Conservation (phyloP, 2,329 filamentous ascomycete species). For the Bipolaris cookei region DNA sequence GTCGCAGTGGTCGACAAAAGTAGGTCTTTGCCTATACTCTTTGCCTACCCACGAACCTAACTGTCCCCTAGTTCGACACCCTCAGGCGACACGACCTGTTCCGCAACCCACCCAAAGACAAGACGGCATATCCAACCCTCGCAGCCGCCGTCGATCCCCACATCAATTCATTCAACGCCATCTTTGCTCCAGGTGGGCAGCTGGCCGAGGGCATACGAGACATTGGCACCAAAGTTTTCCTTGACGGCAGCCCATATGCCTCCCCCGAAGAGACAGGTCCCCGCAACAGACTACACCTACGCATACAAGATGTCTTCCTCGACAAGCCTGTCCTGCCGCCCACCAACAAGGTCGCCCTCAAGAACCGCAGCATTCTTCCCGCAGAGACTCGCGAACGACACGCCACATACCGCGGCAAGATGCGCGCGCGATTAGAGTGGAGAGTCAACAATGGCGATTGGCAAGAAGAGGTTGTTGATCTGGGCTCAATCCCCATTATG, state of each 20-base stretch:
- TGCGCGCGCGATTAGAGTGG: slow-evolving; percentile 84
- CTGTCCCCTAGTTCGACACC: slow-evolving; percentile 70
- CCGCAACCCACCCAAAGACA: slow-evolving; percentile 83
- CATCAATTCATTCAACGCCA: slow-evolving; percentile 91
- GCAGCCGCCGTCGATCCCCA: slow-evolving; percentile 88
- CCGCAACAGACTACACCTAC: slow-evolving; percentile 78
- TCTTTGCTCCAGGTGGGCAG: slow-evolving; percentile 76
- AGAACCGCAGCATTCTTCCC: slow-evolving; percentile 84
- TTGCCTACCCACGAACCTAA: not conserved
- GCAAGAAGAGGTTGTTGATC: slow-evolving; percentile 79
- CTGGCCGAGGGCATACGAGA: slow-evolving; percentile 80
- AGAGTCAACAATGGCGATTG: slow-evolving; percentile 86
- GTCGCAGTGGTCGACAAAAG: slow-evolving; percentile 74
- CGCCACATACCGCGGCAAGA: slow-evolving; percentile 84
- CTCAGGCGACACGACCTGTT: slow-evolving; percentile 88
- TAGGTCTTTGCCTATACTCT: slow-evolving; percentile 1
- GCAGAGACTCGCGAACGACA: slow-evolving; percentile 95
- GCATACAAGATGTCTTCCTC: slow-evolving; percentile 80
- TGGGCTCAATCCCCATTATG: slow-evolving; percentile 81
- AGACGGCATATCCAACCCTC: slow-evolving; percentile 84
- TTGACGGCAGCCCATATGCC: slow-evolving; percentile 72
- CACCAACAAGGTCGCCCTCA: slow-evolving; percentile 79
- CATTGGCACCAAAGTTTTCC: slow-evolving; percentile 86
- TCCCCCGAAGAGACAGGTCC: slow-evolving; percentile 62
- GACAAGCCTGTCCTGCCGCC: slow-evolving; percentile 81